Evolutionary conservation across 2,329 filamentous ascomycete genomes (phyloP).

Genomic region (Orbilia quercus): DNA sequence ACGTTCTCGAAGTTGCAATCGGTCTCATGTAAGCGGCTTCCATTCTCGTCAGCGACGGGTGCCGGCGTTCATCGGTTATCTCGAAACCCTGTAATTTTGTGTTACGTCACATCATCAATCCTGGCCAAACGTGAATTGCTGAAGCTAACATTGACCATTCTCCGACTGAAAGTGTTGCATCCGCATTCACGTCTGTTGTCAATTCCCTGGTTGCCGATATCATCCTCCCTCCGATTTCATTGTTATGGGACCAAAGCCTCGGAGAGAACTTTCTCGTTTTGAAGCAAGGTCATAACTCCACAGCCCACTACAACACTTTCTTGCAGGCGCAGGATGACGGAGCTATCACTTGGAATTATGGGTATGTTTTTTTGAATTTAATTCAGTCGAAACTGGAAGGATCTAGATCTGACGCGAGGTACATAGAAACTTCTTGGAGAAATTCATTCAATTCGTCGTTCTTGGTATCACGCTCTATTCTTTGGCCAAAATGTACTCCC

Average conservation of each 20-base stretch:
- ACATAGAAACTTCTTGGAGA: conserved; percentile 71
- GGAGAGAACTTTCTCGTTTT: conserved; percentile 79
- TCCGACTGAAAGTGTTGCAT: conserved; percentile 69
- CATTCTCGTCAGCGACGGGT: background rate
- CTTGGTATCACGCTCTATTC: conserved; percentile 74
- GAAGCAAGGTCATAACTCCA: conserved; percentile 68
- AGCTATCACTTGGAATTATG: conserved; percentile 77
- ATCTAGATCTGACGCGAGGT: conserved; percentile 6
- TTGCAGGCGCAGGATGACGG: conserved; percentile 76
- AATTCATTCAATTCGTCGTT: conserved; percentile 73
- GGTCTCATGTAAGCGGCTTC: conserved; percentile 73
- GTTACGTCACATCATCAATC: conserved; percentile 19
- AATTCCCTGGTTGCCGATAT: conserved; percentile 78
- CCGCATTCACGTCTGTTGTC: conserved; percentile 76
- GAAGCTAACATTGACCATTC: conserved; percentile 40
- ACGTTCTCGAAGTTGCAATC: conserved; percentile 79
- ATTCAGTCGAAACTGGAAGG: background rate
- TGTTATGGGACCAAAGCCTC: conserved; percentile 76
- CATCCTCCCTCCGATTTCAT: conserved; percentile 75
- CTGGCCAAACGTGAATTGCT: background rate
- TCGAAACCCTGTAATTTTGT: conserved; percentile 21
- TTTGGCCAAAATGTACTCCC: conserved; percentile 73
- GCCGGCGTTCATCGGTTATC: conserved; percentile 4
- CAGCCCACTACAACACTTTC: conserved; percentile 75
- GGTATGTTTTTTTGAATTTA: conserved; percentile 64